Evolutionary conservation across 768 basidiomycete species (phyloP).

Genomic region (Suillus brevipes): DNA sequence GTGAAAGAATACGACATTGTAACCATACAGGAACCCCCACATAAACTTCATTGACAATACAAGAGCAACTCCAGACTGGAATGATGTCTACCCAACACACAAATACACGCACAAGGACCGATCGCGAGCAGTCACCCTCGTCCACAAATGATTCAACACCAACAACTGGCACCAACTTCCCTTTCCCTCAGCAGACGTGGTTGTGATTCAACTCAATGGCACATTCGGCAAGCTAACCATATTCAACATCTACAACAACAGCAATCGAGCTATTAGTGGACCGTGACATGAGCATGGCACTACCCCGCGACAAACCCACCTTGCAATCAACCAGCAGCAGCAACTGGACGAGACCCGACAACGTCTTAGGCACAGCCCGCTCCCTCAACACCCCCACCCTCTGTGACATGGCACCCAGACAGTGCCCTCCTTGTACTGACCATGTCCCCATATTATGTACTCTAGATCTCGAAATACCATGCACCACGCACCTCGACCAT

Average conservation of each 20-base stretch:
- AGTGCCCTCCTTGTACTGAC: constrained; percentile 26
- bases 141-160: too few species aligned
- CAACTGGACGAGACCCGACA: constrained; percentile 37
- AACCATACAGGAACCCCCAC: too few species aligned
- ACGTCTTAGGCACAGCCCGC: constrained; percentile 30
- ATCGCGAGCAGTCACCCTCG: too few species aligned
- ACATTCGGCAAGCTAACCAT: constrained; percentile 11
- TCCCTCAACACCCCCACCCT: constrained; percentile 8
- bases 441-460: constrained; percentile 34
- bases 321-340: constrained; percentile 17
- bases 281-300: constrained; percentile 15
- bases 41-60: too few species aligned
- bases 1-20: too few species aligned
- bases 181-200: constrained; percentile 17
- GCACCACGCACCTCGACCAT: too few species aligned
- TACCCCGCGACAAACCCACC: constrained; percentile 20
- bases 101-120: too few species aligned
- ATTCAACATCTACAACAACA: constrained; percentile 18
- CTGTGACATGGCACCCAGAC: constrained; percentile 23
- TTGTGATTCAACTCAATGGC: constrained; percentile 12
- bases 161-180: too few species aligned
- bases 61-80: too few species aligned
- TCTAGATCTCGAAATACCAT: constrained; percentile 17
- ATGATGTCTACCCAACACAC: too few species aligned
- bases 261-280: constrained; percentile 20